Evolutionary conservation across 768 basidiomycete species (phyloP), one percentile per base, ranked within the genome.

Genomic region (Candolleomyces aberdarensis): DNA sequence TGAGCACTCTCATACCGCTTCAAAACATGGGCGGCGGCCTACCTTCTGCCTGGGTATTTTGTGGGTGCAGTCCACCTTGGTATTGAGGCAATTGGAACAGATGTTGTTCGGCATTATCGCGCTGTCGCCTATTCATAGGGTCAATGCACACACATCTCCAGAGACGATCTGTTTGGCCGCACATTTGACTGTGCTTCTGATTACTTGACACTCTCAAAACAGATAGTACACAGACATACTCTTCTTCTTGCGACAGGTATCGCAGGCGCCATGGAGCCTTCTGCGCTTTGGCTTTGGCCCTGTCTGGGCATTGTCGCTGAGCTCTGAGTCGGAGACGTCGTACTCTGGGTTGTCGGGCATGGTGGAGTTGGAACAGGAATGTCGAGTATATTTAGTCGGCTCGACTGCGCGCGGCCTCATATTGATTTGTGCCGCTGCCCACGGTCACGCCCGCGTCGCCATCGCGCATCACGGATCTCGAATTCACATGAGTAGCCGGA

Each of bases 71-170:
- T 79, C 74, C 1, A 78, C 73, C 44, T 73, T 74, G 48, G 77
- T 80, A 1, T 76, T 65, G 0, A 76, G 74, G 65, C 87, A 88
- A 63, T 85, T 86, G 0, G 85, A 78, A 66, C 87, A 88, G 43
- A 73, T 69, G 29, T 81, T 82, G 2, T 75, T 74, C 5, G 80
- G 80, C 79, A 80, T 83, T 59, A 78, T 81, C 19, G 84, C 83
- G 64, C 87, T 88, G 62, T 89, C 84, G 62, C 85, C 85, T 85
- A 49, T 17, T 11, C 40, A 0, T 15, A 51, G 40, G 51, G 19
- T 50, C 15, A 20, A 22, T 10, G 5, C n/a, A 5, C 22, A 47
- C 20, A 13, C 14, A 32, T 32, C 19, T 13, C 3, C n/a, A 13
- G 13, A 5, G 29, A 36, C 47, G 39, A 7, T 29, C 36, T 36